Base-by-base conservation (phyloP, 2,329 filamentous ascomycete species). In the Cladosporium phlei region DNA sequence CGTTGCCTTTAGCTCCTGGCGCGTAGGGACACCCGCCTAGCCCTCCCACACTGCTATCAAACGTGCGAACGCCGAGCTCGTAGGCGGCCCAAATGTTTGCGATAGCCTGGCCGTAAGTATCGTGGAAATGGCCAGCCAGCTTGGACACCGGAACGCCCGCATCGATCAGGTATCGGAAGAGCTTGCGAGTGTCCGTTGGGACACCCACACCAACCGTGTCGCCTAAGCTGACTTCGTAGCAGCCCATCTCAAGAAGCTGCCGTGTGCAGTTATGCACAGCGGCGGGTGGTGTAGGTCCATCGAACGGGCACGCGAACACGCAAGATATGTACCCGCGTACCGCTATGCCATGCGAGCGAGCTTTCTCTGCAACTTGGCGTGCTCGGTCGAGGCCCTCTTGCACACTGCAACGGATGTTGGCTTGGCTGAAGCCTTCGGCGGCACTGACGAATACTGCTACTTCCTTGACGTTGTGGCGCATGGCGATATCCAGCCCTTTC, bases 401-500 rank as follows among this genome's bases (percentile, higher is more conserved):
- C 7, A 71, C 64, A 0, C 63, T 61, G 48, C 67, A 69, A 33
- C 70, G 69, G 33, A 64, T 68, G 49, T 72, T 72, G 5, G 63
- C 64, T 44, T 53, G 57, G 49, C 69, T 71, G 38, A 72, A 72
- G 0, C 62, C 68, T 35, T 71, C 69, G 0, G 63, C 68, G 0
- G 67, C 68, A 46, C 64, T 67, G 14, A 69, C 57, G 40, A 72
- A 71, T 0, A 71, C 67, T 1, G 66, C 67, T 5, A 71, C 60
- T 43, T 71, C 68, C 25, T 56, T 60, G 2, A 64, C 66, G 0
- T 57, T 59, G 29, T 61, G 48, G 14, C 62, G 42, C 1, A 66
- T 77, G 0, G 85, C 83, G 34, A 86, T 79, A 55, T 84, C 77
- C 16, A 72, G 47, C 0, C 69, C 68, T 47, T 66, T 69, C 9